phyloP scores from a whole-genome alignment of 768 basidiomycete genomes.

The Leccinum subtestaceum region DNA sequence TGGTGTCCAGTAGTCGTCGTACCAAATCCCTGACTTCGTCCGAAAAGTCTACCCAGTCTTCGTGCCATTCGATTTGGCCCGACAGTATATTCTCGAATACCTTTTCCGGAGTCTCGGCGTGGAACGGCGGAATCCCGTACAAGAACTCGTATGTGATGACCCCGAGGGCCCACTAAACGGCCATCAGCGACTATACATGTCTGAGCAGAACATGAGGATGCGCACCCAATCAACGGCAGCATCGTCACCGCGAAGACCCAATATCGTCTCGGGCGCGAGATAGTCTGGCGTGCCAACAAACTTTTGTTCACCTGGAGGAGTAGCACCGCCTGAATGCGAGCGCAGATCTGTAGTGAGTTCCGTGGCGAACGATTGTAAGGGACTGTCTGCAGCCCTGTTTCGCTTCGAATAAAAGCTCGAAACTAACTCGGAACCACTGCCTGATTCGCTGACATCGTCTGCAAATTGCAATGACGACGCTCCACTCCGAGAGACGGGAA shows the following conservation, averaged over 20 bases:
- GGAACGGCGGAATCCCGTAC: conserved; percentile 96
- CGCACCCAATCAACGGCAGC: conserved; percentile 95
- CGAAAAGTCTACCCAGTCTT: conserved; percentile 86
- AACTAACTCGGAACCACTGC: conserved; percentile 73
- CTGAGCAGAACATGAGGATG: conserved; percentile 17
- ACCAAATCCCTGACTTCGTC: conserved; percentile 89
- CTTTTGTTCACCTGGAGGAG: conserved; percentile 83
- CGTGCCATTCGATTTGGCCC: conserved; percentile 92
- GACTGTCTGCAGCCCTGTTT: conserved; percentile 63
- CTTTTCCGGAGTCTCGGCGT: conserved; percentile 94
- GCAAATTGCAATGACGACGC: conserved; percentile 65
- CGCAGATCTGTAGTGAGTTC: conserved; percentile 81
- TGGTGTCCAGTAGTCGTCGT: conserved; percentile 75
- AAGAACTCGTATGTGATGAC: conserved; percentile 98
- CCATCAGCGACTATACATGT: conserved; percentile 11
- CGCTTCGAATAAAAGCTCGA: conserved; percentile 54
- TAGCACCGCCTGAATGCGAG: conserved; percentile 59
- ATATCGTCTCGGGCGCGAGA: conserved; percentile 91
- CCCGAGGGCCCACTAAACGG: conserved; percentile 89
- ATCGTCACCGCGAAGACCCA: conserved; percentile 94
- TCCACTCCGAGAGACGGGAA: conserved; percentile 55
- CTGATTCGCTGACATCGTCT: conserved; percentile 87
- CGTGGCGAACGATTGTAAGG: conserved; percentile 81
- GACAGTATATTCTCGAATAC: conserved; percentile 99
- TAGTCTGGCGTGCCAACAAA: conserved; percentile 99